Conservation (phyloP, 2,329 filamentous ascomycete genomes). For the Macroventuria anomochaeta region DNA sequence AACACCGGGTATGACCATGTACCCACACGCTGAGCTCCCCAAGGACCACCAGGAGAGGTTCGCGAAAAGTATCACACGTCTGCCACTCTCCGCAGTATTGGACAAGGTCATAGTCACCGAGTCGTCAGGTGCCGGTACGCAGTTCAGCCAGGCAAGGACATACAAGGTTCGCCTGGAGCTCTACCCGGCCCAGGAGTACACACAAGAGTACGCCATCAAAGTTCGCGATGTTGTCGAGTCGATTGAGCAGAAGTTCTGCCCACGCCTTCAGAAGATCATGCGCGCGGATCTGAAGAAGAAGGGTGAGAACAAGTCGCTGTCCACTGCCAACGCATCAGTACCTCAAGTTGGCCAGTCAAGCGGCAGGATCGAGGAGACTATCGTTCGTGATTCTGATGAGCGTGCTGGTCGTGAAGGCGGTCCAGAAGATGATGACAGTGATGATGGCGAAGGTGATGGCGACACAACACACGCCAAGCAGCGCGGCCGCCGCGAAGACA, state of each 20-base stretch:
- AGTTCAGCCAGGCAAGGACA: constrained; percentile 76
- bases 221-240: constrained; percentile 77
- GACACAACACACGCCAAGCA: constrained; percentile 73
- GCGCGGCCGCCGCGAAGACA: constrained; percentile 77
- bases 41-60: constrained; percentile 76
- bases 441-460: constrained; percentile 62
- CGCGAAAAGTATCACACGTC: constrained; percentile 87
- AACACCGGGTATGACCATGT: constrained; percentile 87
- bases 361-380: constrained; percentile 61
- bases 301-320: constrained; percentile 62
- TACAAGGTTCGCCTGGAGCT: constrained; percentile 84
- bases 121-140: constrained; percentile 73
- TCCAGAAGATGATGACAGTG: constrained; percentile 78
- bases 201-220: constrained; percentile 81
- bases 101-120: constrained; percentile 84
- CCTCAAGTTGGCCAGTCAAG: constrained; percentile 75
- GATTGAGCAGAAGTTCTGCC: constrained; percentile 81
- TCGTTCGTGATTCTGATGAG: constrained; percentile 47
- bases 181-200: constrained; percentile 85
- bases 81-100: constrained; percentile 82
- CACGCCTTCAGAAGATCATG: constrained; percentile 72
- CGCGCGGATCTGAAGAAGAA: constrained; percentile 83
- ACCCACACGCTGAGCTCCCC: constrained; percentile 74
- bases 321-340: constrained; percentile 66
- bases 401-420: constrained; percentile 54